phyloP scores from a whole-genome alignment of 1,139 yeast species.

The Scheffersomyces cryptocercus region DNA sequence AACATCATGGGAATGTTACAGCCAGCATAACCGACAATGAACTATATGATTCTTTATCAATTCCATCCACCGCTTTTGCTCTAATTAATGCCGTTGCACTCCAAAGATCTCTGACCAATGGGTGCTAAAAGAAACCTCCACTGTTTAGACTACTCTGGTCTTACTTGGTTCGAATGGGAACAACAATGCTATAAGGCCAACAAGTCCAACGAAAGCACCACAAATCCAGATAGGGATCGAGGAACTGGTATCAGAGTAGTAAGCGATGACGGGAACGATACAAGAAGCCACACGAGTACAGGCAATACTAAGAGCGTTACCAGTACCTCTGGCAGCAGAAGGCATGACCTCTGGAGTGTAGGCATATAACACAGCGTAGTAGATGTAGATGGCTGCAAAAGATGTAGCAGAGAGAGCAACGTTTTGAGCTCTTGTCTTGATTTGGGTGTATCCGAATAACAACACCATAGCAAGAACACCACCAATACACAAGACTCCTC shows the following conservation, averaged over 20 bases:
- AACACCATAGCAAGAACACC: slow-evolving; percentile 14
- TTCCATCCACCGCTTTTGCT: too few species aligned
- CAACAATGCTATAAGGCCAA: slow-evolving; percentile 10
- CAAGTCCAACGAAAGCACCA: slow-evolving; percentile 12
- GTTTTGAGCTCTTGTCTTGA: slow-evolving; percentile 8
- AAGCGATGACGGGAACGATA: slow-evolving; percentile 12
- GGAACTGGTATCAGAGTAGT: slow-evolving; percentile 10
- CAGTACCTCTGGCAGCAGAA: slow-evolving; percentile 12
- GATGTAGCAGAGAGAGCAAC: slow-evolving; percentile 11
- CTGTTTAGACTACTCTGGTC: slow-evolving; percentile 8
- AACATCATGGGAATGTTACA: too few species aligned
- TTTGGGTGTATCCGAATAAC: slow-evolving; percentile 13
- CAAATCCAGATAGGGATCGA: slow-evolving; percentile 14
- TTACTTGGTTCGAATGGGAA: slow-evolving; percentile 15
- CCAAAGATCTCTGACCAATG: too few species aligned
- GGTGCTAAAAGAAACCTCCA: too few species aligned
- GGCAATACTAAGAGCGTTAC: slow-evolving; percentile 11
- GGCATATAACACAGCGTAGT: slow-evolving; percentile 12
- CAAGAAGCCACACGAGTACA: slow-evolving; percentile 8
- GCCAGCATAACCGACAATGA: too few species aligned
- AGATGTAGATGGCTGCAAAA: slow-evolving; percentile 11
- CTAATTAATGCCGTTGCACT: too few species aligned
- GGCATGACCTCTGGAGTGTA: slow-evolving; percentile 17
- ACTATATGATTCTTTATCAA: too few species aligned
- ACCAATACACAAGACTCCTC: slow-evolving; percentile 13